phyloP scores from a whole-genome alignment of 108 stramenopile genomes.

The Skeletonema costatum region DNA sequence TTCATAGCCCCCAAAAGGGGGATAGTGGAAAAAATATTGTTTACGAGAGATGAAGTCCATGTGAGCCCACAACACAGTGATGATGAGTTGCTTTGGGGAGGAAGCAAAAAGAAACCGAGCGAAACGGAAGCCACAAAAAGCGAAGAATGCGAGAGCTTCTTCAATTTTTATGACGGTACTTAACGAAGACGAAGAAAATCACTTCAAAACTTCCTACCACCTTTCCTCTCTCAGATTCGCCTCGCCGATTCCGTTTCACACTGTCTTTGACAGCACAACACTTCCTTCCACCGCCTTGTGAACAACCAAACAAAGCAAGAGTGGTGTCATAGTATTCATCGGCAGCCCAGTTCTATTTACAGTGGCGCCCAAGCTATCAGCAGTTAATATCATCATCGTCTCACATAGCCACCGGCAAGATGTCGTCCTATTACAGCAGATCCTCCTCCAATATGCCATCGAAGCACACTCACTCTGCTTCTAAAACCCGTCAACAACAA shows the following conservation, averaged over 20 bases:
- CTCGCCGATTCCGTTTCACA: background rate
- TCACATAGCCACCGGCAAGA: background rate
- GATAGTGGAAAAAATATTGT: no score
- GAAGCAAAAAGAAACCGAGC: background rate
- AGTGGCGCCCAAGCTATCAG: background rate
- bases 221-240: background rate
- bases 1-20: no score
- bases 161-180: no score
- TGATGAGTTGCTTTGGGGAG: background rate
- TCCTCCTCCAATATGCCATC: background rate
- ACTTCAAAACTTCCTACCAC: background rate
- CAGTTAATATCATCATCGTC: background rate
- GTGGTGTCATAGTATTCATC: background rate
- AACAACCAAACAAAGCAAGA: no score
- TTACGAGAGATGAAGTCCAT: no score
- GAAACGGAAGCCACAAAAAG: no score
- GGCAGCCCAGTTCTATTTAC: background rate
- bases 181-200: background rate
- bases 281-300: no score
- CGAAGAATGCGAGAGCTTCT: no score
- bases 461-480: slow-evolving; percentile 4
- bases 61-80: no score
- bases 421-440: slow-evolving; percentile 4
- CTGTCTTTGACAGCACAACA: background rate
- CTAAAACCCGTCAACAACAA: background rate